These are phyloP conservation scores for Tulasnella sp. DNA, from an alignment of 768 basidiomycete species.

Conservation along the genomic window DNA sequence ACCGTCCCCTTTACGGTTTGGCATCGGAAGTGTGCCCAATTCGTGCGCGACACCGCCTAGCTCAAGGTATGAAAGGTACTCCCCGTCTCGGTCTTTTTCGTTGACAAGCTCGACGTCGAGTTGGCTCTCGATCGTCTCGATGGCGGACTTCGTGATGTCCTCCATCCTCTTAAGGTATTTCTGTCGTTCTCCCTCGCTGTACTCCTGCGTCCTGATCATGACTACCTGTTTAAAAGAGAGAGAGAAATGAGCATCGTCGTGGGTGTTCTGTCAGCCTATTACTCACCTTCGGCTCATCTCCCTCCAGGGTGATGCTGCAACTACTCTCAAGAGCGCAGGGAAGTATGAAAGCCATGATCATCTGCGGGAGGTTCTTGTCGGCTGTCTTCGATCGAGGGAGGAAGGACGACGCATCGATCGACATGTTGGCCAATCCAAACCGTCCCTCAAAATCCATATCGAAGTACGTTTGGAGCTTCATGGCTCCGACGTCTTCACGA, in stretches of 20 bases:
- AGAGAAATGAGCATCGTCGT: conserved; percentile 4
- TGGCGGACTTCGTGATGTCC: neutral
- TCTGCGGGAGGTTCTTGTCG: conserved; percentile 12
- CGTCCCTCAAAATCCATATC: conserved; percentile 1
- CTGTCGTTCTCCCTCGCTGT: no score
- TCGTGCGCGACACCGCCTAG: conserved; percentile 26
- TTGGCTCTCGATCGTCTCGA: neutral
- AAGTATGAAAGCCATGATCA: conserved; percentile 20
- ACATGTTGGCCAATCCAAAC: conserved; percentile 22
- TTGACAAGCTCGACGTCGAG: conserved; percentile 4
- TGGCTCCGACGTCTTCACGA: conserved; percentile 20
- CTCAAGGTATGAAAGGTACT: conserved; percentile 19
- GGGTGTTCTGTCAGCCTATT: neutral
- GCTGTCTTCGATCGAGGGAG: conserved; percentile 20
- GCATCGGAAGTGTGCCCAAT: conserved; percentile 24
- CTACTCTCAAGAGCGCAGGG: conserved; percentile 4
- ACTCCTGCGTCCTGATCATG: conserved; percentile 14
- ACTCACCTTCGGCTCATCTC: conserved; percentile 22
- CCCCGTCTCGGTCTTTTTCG: neutral
- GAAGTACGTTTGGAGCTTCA: conserved; percentile 24
- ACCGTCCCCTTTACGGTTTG: neutral
- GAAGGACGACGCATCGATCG: conserved; percentile 25
- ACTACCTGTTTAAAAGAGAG: neutral
- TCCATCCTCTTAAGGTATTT: neutral
- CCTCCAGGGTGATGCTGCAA: conserved; percentile 19